A percentile compares a stretch with the other conserved stretches of the same genome.
These are phyloP conservation scores for Arthroderma sp. DNA, from an alignment of 2,329 filamentous ascomycete species.

Conservation along the genomic window DNA sequence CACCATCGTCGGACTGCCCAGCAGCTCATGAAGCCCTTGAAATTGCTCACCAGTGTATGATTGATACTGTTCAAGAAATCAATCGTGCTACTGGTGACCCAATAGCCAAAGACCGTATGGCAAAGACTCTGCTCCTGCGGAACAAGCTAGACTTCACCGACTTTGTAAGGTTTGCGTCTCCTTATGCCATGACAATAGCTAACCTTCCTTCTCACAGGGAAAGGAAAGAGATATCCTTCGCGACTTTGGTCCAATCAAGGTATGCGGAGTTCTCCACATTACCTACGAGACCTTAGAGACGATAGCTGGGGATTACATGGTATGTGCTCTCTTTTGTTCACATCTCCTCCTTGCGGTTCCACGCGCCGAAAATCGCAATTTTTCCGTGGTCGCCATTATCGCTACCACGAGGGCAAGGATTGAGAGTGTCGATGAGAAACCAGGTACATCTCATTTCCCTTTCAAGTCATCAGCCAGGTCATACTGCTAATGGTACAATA, in stretches of 20 bases:
- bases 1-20: slow-evolving; percentile 74
- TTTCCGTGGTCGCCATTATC: slow-evolving; percentile 65
- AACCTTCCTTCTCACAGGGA: background rate
- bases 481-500: slow-evolving; percentile 26
- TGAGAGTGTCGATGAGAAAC: slow-evolving; percentile 26
- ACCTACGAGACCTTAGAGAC: slow-evolving; percentile 63
- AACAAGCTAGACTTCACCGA: slow-evolving; percentile 63
- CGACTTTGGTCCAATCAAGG: slow-evolving; percentile 62
- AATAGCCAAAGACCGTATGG: slow-evolving; percentile 54
- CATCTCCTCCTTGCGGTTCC: slow-evolving; percentile 64
- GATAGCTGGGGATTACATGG: slow-evolving; percentile 67
- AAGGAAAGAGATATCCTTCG: slow-evolving; percentile 50
- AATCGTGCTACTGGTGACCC: slow-evolving; percentile 74
- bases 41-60: slow-evolving; percentile 57
- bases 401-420: slow-evolving; percentile 23
- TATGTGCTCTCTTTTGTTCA: slow-evolving; percentile 71
- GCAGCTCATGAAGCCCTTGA: slow-evolving; percentile 70
- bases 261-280: slow-evolving; percentile 74
- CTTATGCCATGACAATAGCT: background rate
- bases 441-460: slow-evolving; percentile 18
- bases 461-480: background rate
- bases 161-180: slow-evolving; percentile 42
- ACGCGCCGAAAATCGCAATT: slow-evolving; percentile 52
- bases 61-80: slow-evolving; percentile 64
- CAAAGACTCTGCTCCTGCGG: slow-evolving; percentile 76